Percentiles rank a stretch among this genome's conserved stretches.
These are phyloP conservation scores for Ramalina intermedia DNA, from an alignment of 495 filamentous ascomycete genomes.

Conservation along the genomic window DNA sequence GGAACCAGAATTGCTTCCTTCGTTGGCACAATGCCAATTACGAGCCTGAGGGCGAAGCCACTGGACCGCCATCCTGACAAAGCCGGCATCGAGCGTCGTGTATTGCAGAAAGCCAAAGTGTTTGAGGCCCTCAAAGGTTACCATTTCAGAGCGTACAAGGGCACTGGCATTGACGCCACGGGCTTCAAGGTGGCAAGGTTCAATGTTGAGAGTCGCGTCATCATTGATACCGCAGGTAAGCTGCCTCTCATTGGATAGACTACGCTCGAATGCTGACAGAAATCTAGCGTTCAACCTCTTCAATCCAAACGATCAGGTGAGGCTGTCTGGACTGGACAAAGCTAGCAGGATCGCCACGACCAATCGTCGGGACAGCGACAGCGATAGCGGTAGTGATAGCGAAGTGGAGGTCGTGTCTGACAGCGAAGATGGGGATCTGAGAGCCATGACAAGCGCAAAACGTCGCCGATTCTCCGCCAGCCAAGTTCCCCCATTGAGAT, in stretches of 20 bases:
- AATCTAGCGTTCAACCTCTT: constrained; percentile 1
- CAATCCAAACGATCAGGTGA: neutral
- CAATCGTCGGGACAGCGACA: neutral
- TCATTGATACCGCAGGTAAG: constrained; percentile 31
- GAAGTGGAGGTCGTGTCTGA: neutral
- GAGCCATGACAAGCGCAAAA: too few relatives aligned
- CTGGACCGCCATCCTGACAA: constrained; percentile 35
- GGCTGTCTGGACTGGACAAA: neutral
- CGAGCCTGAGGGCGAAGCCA: constrained; percentile 37
- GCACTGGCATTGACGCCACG: constrained; percentile 22
- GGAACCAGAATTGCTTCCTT: constrained; percentile 32
- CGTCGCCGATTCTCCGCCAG: too few relatives aligned
- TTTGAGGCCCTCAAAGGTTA: constrained; percentile 31
- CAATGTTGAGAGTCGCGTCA: constrained; percentile 35
- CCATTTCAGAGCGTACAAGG: constrained; percentile 47
- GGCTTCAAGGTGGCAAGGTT: constrained; percentile 22
- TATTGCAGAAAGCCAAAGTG: constrained; percentile 23
- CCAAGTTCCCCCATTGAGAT: neutral
- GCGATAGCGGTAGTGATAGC: neutral
- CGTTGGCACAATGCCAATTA: constrained; percentile 40
- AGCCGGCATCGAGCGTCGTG: constrained; percentile 18
- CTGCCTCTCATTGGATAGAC: neutral
- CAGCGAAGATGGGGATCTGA: too few relatives aligned
- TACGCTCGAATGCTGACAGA: neutral
- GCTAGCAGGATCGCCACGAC: neutral